Evolutionary conservation across 106 monocot genomes (phyloP).

Genomic region (Phalaenopsis aphrodite): DNA sequence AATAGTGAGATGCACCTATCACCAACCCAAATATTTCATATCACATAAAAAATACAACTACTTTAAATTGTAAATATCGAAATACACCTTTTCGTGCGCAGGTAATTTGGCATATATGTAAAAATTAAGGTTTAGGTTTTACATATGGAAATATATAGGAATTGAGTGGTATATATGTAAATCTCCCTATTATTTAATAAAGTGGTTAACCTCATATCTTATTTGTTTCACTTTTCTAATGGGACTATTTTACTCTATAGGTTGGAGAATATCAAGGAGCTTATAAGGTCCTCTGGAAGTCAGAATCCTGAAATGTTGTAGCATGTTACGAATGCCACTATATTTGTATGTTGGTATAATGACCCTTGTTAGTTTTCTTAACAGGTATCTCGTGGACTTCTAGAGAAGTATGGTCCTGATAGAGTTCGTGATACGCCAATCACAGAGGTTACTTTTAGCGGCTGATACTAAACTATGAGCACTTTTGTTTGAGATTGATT

Average conservation of each 20-base stretch:
- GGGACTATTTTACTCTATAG: slow-evolving; percentile 19
- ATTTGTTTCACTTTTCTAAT: slow-evolving; percentile 9
- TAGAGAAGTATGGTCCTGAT: slow-evolving; percentile 97
- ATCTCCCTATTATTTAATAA: background rate
- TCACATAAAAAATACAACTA: too few species aligned
- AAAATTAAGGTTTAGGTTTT: too few species aligned
- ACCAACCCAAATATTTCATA: too few species aligned
- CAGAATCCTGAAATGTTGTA: background rate
- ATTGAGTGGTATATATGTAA: too few species aligned
- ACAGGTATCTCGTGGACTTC: slow-evolving; percentile 83
- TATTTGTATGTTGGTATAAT: background rate
- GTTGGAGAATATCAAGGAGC: slow-evolving; percentile 99
- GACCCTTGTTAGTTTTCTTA: slow-evolving; percentile 1
- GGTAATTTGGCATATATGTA: too few species aligned
- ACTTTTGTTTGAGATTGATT: background rate
- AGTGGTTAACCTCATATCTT: background rate
- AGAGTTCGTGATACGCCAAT: slow-evolving; percentile 97
- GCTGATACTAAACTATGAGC: background rate
- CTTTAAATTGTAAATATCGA: too few species aligned
- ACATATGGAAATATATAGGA: too few species aligned
- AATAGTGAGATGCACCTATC: too few species aligned
- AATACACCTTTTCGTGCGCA: too few species aligned
- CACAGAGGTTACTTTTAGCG: slow-evolving; percentile 59
- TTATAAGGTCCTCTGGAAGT: slow-evolving; percentile 60
- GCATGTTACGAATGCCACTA: background rate